phyloP scores from a whole-genome alignment of 495 filamentous ascomycete genomes.

The Penicillium steckii region DNA sequence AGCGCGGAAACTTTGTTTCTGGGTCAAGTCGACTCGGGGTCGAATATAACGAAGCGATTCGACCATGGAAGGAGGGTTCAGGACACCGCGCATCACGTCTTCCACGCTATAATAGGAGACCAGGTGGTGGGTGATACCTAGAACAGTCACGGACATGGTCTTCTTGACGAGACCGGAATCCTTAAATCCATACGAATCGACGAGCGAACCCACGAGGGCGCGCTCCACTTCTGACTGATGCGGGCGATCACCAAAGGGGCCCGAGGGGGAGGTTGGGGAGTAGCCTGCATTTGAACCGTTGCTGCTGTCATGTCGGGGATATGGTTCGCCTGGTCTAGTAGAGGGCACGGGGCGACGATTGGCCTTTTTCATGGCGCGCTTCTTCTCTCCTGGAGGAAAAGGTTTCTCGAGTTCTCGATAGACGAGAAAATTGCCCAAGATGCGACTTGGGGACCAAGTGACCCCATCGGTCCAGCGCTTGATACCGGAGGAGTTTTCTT shows the following conservation, averaged over 20 bases:
- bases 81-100: constrained; percentile 61
- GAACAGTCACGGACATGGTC: constrained; percentile 76
- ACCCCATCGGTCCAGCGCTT: constrained; percentile 93
- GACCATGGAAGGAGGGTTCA: constrained; percentile 63
- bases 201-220: constrained; percentile 73
- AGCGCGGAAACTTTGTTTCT: constrained; percentile 68
- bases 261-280: constrained; percentile 41
- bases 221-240: constrained; percentile 60
- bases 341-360: constrained; percentile 41
- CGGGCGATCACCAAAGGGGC: constrained; percentile 38
- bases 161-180: constrained; percentile 84
- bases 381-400: constrained; percentile 87
- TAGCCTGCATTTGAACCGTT: constrained; percentile 33
- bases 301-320: constrained; percentile 48
- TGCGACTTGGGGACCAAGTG: constrained; percentile 87
- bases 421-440: constrained; percentile 83
- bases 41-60: constrained; percentile 52
- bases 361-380: constrained; percentile 74
- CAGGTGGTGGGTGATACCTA: constrained; percentile 71
- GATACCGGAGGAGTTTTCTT: constrained; percentile 83
- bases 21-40: constrained; percentile 58
- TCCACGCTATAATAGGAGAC: constrained; percentile 85
- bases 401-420: constrained; percentile 84
- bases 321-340: constrained; percentile 49
- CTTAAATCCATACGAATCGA: constrained; percentile 88